Evolutionary conservation across 2,329 filamentous ascomycete species (phyloP).

Genomic region (Claviceps quebecensis): DNA sequence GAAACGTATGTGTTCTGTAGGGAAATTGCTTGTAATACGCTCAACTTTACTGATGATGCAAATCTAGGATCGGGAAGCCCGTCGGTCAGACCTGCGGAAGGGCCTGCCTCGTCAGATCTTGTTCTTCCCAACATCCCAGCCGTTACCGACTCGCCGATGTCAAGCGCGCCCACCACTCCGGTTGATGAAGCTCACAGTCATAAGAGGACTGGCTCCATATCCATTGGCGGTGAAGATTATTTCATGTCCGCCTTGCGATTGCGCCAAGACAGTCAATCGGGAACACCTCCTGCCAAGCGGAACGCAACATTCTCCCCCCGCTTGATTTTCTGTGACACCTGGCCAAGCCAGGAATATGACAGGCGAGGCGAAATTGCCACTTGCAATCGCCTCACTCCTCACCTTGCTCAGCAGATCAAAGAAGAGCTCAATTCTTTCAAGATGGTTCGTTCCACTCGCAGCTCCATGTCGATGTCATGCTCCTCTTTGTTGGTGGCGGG

Average conservation of each 20-base stretch:
- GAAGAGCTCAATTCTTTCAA: conserved; percentile 99
- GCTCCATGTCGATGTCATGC: neutral
- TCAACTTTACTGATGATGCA: neutral
- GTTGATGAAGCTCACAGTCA: conserved; percentile 60
- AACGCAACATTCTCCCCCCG: conserved; percentile 74
- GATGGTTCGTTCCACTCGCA: conserved; percentile 40
- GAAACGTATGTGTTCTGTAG: conserved; percentile 49
- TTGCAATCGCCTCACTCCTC: conserved; percentile 91
- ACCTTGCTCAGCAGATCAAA: conserved; percentile 97
- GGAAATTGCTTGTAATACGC: neutral
- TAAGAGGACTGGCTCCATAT: conserved; percentile 53
- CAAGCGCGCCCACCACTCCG: conserved; percentile 78
- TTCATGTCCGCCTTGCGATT: conserved; percentile 68
- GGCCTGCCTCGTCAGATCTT: conserved; percentile 29
- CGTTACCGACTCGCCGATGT: conserved; percentile 64
- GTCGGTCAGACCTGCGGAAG: conserved; percentile 47
- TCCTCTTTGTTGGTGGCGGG: neutral
- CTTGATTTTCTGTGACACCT: conserved; percentile 91
- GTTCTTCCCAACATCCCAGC: conserved; percentile 48
- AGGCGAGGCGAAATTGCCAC: conserved; percentile 91
- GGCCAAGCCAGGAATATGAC: conserved; percentile 91
- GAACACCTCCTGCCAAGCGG: conserved; percentile 59
- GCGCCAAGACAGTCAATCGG: conserved; percentile 62
- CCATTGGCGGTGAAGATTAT: conserved; percentile 75
- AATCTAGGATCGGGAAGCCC: conserved; percentile 50